Base-by-base conservation (phyloP, 495 filamentous ascomycete genomes). In the Evernia prunastri region DNA sequence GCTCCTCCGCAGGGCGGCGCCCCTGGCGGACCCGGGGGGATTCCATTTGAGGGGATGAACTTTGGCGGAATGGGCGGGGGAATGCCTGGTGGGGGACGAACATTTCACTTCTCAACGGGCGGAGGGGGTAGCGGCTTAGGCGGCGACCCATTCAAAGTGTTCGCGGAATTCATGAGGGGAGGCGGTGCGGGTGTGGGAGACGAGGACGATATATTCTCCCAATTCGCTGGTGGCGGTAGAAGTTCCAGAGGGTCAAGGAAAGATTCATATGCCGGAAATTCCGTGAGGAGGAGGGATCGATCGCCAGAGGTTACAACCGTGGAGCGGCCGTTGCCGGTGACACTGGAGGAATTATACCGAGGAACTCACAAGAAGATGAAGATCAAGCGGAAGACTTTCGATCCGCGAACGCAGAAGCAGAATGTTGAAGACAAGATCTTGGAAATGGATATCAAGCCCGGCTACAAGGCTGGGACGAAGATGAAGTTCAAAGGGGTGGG, bases 401-500 rank as follows among this genome's bases (percentile, higher is more conserved):
- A 98, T 74, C 78, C 82, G 8, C 69, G 76, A 6, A 89, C 82
- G 33, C 90, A 91, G 51, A 96, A 92, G 77, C 84, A 89, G 67
- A 92, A 80, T 36, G 88, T 87, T 6, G 88, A 92, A 63, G 95
- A 98, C 64, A 88, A 91, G 64, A 89, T 96, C 12, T 74, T 98
- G 25, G 91, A 96, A 72, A 93, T 97, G 63, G 87, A 88, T 60
- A 95, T 97, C 75, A 96, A 97, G 77, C 89, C 90, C 37, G 94
- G 94, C 54, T 81, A 96, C 74, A 95, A 96, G 75, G 89, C 92
- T 63, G 94, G 94, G 29, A 94, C 90, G 65, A 98, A 97, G 82
- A 95, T 98, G 69, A 96, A 96, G 77, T 98, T 95, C 72, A 88
- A 89, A 75, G 90, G 92, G 36, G 90, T 97, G 37, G 94, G 95